Percentiles rank a stretch among this genome's conserved stretches.
Evolutionary conservation across 768 basidiomycete species (phyloP).

Genomic region (Mycena maculata): DNA sequence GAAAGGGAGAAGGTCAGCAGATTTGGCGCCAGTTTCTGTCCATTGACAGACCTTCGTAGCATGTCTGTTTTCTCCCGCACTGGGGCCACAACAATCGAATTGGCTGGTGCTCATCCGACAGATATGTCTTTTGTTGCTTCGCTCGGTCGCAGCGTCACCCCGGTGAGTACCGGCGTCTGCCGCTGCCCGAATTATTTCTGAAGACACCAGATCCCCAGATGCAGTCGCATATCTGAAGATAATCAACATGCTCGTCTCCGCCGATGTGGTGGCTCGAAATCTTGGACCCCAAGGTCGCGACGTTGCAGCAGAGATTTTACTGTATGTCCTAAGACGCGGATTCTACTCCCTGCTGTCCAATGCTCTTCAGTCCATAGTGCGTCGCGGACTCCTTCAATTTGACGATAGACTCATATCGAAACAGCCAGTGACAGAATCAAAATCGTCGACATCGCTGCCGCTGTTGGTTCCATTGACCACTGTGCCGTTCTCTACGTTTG

Average conservation of each 20-base stretch:
- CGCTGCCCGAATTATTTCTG: background rate
- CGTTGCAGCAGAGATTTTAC: constrained; percentile 48
- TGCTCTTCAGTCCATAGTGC: constrained; percentile 62
- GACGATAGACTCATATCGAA: constrained; percentile 5
- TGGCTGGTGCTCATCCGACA: constrained; percentile 74
- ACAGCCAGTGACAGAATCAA: constrained; percentile 67
- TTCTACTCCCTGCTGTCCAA: constrained; percentile 56
- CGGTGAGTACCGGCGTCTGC: constrained; percentile 53
- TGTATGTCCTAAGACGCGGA: constrained; percentile 60
- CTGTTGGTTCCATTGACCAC: constrained; percentile 60
- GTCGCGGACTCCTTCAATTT: constrained; percentile 40
- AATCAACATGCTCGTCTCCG: constrained; percentile 60
- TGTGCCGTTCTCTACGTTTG: constrained; percentile 50
- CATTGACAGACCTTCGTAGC: constrained; percentile 43
- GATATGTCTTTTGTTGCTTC: constrained; percentile 60
- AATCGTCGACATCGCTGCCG: constrained; percentile 63
- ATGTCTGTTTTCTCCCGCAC: constrained; percentile 52
- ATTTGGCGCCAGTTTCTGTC: background rate
- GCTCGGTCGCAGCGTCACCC: constrained; percentile 60
- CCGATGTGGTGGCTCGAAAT: constrained; percentile 34
- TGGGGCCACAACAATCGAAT: constrained; percentile 53
- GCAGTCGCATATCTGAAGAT: constrained; percentile 62
- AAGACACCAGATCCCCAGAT: constrained; percentile 56
- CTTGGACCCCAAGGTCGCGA: constrained; percentile 48
- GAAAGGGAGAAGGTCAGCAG: constrained; percentile 45